Conservation (phyloP, 1,284 basidiomycete genomes). For the Malassezia dermatis region DNA sequence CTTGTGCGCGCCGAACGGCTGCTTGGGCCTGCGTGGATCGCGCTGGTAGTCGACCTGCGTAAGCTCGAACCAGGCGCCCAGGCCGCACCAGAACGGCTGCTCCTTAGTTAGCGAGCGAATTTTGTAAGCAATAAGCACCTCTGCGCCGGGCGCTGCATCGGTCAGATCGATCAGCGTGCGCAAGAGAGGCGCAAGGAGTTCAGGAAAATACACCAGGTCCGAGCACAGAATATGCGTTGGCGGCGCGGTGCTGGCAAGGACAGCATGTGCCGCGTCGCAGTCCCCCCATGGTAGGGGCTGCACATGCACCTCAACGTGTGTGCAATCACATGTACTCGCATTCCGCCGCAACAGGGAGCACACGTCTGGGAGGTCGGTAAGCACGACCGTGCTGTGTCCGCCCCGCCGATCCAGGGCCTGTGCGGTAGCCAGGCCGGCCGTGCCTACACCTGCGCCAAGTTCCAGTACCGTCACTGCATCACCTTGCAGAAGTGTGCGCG, state of each 20-base stretch:
- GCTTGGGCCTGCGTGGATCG: neutral
- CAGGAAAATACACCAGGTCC: conserved; percentile 46
- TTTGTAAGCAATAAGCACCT: conserved; percentile 54
- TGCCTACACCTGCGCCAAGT: conserved; percentile 41
- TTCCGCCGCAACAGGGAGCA: conserved; percentile 38
- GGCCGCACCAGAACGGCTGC: conserved; percentile 66
- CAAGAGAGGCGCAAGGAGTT: conserved; percentile 39
- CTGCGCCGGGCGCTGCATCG: neutral
- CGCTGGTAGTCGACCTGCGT: conserved; percentile 52
- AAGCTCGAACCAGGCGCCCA: conserved; percentile 70
- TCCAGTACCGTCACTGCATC: conserved; percentile 22
- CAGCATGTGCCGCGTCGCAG: conserved; percentile 11
- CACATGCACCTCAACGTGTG: conserved; percentile 16
- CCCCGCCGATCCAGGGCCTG: conserved; percentile 15
- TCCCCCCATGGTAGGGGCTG: conserved; percentile 35
- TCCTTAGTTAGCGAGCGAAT: conserved; percentile 67
- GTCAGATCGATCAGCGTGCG: conserved; percentile 35
- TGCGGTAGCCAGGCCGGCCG: conserved; percentile 38
- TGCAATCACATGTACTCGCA: neutral
- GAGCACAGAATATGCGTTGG: conserved; percentile 41
- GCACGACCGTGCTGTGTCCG: conserved; percentile 17
- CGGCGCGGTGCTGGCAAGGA: conserved; percentile 14
- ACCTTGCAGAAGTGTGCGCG: conserved; percentile 24
- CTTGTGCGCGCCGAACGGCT: conserved; percentile 1
- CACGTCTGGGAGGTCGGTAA: conserved; percentile 43